Conservation (phyloP, 2,329 filamentous ascomycete genomes). For the Zasmidium citrigriseum region DNA sequence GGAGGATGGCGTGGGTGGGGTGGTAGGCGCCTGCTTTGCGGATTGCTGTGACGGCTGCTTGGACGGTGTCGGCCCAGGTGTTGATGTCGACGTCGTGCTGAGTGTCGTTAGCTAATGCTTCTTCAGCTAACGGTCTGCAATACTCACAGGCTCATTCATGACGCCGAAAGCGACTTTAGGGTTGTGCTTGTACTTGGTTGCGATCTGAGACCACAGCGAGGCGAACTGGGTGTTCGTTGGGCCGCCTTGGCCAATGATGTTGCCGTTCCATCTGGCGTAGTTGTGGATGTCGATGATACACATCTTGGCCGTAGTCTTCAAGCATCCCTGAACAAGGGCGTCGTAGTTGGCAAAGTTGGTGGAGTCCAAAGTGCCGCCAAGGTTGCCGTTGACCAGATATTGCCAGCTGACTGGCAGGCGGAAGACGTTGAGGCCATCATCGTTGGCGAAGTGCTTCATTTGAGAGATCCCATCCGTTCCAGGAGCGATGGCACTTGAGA, state of each 20-base stretch:
- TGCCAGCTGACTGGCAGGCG: slow-evolving; percentile 53
- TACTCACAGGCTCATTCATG: slow-evolving; percentile 63
- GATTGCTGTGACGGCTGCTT: slow-evolving; percentile 66
- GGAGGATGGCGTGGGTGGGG: slow-evolving; percentile 62
- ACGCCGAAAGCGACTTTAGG: slow-evolving; percentile 62
- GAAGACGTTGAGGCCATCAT: slow-evolving; percentile 58
- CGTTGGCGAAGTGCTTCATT: slow-evolving; percentile 60
- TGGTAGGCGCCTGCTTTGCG: slow-evolving; percentile 59
- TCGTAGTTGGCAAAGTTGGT: slow-evolving; percentile 32
- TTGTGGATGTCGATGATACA: slow-evolving; percentile 37
- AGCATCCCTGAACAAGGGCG: slow-evolving; percentile 31
- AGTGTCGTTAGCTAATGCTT: slow-evolving; percentile 30
- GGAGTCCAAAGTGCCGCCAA: slow-evolving; percentile 30
- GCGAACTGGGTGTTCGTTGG: slow-evolving; percentile 61
- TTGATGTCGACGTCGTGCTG: slow-evolving; percentile 46
- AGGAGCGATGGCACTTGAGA: slow-evolving; percentile 36
- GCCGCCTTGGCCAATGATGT: slow-evolving; percentile 66
- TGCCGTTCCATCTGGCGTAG: slow-evolving; percentile 51
- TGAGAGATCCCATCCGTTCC: slow-evolving; percentile 39
- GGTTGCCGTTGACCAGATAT: slow-evolving; percentile 27
- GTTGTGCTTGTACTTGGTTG: slow-evolving; percentile 58
- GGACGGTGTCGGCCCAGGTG: slow-evolving; percentile 62
- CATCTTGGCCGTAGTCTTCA: slow-evolving; percentile 38
- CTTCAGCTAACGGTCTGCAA: slow-evolving; percentile 45
- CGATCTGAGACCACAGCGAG: slow-evolving; percentile 57